Evolutionary conservation across 371 early-diverging fungal genomes (phyloP), one percentile per base, ranked within the genome.

Genomic region (Saksenaea vasiformis): DNA sequence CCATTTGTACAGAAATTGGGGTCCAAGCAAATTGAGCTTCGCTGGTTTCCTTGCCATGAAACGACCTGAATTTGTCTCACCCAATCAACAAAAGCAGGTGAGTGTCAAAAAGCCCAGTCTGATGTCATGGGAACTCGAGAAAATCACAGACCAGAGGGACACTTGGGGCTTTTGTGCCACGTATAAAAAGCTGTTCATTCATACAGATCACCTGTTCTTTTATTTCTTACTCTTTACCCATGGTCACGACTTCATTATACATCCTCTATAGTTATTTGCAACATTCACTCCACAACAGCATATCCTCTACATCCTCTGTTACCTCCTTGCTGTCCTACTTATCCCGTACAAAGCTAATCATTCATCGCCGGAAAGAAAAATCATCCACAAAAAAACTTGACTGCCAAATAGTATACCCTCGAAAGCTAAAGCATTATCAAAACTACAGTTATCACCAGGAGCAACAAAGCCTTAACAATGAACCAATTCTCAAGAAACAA

Each of bases 61-160:
- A 47, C 47, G 24, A 19, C 47, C 24, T 47, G 47, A 47, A 10
- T 22, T 31, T n/a, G n/a, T 22, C 47, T 47, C 47, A 47, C 22
- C 47, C 47, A 47, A 47, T 47, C 47, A 47, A 22, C 47, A 47
- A 47, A 47, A 47, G 47, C 47, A 47, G 39, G 39, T 47, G 47
- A 19, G 24, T n/a, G n/a, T 47, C 47, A 19, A n/a, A 31, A 19
- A 7, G 22, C 47, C 39, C 3, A 2, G 3, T 47, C 47, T 47
- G 47, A 47, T 47, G 47, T 47, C 47, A 47, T 47, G 47, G 47
- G 47, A 47, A 47, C 47, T 22, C 22, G 24, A 22, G 24, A 10
- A 31, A 31, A 31, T 31, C 31, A 31, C 31, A 31, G 31, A 22
- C 47, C 22, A 22, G 47, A 15, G 47, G 15, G 47, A 22, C 47